These are phyloP conservation scores for Curvularia eragrostidis DNA, from an alignment of 2,329 filamentous ascomycete species.

Conservation along the genomic window DNA sequence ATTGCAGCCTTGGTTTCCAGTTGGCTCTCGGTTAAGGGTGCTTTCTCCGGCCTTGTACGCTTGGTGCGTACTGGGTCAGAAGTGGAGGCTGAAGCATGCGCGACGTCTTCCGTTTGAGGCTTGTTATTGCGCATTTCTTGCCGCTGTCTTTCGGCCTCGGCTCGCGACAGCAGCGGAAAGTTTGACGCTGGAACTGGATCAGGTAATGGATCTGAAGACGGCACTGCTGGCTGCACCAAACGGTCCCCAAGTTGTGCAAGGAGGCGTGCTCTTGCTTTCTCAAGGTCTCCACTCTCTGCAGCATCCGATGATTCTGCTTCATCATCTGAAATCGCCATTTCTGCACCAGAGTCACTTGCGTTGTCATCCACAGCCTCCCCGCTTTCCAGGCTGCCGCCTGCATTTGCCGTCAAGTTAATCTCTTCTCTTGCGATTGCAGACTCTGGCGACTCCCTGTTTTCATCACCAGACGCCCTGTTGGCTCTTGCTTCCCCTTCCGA, in stretches of 20 bases:
- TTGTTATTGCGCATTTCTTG: conserved; percentile 21
- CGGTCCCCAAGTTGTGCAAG: conserved; percentile 51
- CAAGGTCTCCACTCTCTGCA: conserved; percentile 48
- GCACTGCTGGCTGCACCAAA: conserved; percentile 31
- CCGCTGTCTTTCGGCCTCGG: conserved; percentile 33
- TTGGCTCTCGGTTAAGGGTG: conserved; percentile 52
- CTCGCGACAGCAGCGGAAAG: conserved; percentile 19
- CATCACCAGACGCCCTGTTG: background rate
- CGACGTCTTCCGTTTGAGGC: conserved; percentile 2
- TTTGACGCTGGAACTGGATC: background rate
- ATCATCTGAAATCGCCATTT: conserved; percentile 34
- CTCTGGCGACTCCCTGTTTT: background rate
- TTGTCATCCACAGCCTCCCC: conserved; percentile 7
- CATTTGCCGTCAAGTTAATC: background rate
- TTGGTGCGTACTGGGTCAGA: background rate
- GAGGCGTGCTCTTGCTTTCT: conserved; percentile 58
- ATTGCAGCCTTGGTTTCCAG: conserved; percentile 68
- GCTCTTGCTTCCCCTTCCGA: background rate
- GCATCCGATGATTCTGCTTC: conserved; percentile 19
- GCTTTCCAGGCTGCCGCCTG: background rate
- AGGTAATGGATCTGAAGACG: conserved; percentile 2
- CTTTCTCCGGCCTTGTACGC: background rate
- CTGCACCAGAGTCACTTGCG: conserved; percentile 19
- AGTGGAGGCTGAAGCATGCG: background rate
- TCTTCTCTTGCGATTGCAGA: background rate